Base-by-base conservation (phyloP, 805 yeast genomes). In the Lachancea kluyveri region DNA sequence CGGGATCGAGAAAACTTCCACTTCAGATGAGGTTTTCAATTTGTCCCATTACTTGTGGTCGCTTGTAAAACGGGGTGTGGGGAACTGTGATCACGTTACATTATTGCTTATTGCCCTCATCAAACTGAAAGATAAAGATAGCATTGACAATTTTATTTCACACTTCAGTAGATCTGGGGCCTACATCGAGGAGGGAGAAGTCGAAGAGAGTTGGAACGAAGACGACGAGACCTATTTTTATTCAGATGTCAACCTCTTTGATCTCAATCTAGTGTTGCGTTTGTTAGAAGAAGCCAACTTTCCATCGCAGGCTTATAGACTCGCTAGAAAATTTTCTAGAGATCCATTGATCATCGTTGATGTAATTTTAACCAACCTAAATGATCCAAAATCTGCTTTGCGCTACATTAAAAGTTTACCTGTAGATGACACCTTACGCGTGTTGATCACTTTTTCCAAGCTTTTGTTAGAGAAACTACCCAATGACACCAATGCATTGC, bases 11-110 rank as follows among this genome's bases (percentile, higher is more conserved):
- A 81, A 42, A n/a, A 38, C 37, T 6, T 34, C 48, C 2, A 51
- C 43, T 31, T 39, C 48, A 2, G 31, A 36, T 6, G 44, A 44
- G 8, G 38, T 85, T 1, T 61, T 65, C 17, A 73, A 73, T 37
- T 59, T 88, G 45, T 69, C 85, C 0, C 62, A 64, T 24, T 87
- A 80, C 41, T 59, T 87, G 20, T 76, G 75, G 52, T 70, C 70
- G 8, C 62, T 87, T 41, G 64, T 81, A 33, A 67, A 67, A 6
- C 54, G 65, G 25, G 67, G 70, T 2, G 43, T 68, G 9, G 78
- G 95, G 0, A 72, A 73, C n/a, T 67, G 74, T 18, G 94, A 87
- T 49, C 96, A 90, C 54, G 69, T 86, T 5, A 87, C 95, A 0
- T 57, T 90, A 16, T 62, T 88, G 24, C 57, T 88, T 16, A 80